A percentile compares a stretch with the other conserved stretches of the same genome.
Evolutionary conservation across 2,329 filamentous ascomycete genomes (phyloP).

Genomic region (Eutypa lata): DNA sequence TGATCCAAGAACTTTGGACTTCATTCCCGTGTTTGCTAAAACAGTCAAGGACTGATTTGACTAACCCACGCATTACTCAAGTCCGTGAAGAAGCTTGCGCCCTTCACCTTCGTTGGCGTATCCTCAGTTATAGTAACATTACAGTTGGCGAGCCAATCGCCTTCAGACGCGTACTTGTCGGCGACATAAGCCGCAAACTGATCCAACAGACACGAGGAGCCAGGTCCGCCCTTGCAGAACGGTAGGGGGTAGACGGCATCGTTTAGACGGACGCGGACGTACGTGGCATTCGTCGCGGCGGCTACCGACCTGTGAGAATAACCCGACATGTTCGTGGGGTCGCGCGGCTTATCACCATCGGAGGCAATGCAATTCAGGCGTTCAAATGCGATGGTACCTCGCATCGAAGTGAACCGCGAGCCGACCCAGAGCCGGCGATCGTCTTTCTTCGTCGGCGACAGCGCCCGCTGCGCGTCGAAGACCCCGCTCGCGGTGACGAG

Average conservation of each 20-base stretch:
- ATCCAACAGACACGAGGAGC: constrained; percentile 46
- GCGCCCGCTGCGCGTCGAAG: constrained; percentile 52
- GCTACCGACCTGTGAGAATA: not conserved
- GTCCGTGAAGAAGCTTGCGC: constrained; percentile 49
- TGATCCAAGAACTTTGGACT: no score
- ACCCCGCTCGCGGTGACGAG: constrained; percentile 57
- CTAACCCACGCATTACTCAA: constrained; percentile 36
- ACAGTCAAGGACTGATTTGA: no score
- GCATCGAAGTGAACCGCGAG: constrained; percentile 58
- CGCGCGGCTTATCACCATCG: not conserved
- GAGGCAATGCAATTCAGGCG: constrained; percentile 48
- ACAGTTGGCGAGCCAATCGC: constrained; percentile 48
- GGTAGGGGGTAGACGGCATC: constrained; percentile 61
- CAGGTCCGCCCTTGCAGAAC: constrained; percentile 53
- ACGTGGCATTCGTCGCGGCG: constrained; percentile 33
- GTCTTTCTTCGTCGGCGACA: constrained; percentile 46
- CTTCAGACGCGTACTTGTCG: constrained; percentile 43
- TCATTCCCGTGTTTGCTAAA: no score
- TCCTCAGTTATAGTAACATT: constrained; percentile 38
- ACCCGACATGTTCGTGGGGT: constrained; percentile 4
- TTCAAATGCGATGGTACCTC: constrained; percentile 64
- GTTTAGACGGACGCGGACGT: constrained; percentile 58
- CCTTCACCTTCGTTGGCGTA: constrained; percentile 38
- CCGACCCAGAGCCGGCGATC: constrained; percentile 50
- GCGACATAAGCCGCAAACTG: constrained; percentile 43